Base-by-base conservation (phyloP, 1,139 yeast species). In the Suhomyces bokatorum region DNA sequence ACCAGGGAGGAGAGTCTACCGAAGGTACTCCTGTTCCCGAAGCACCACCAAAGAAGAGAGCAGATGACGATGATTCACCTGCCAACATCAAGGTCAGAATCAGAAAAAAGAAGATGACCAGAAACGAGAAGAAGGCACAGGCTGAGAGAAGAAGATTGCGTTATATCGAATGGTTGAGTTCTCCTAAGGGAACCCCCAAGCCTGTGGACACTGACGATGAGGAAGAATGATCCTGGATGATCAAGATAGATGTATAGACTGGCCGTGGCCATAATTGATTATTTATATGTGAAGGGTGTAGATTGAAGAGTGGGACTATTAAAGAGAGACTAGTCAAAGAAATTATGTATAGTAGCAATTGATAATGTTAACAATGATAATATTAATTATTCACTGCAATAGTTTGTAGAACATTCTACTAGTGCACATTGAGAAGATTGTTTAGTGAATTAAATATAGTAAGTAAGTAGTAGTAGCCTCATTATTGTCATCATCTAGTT, bases 131-230 rank as follows among this genome's bases (percentile, higher is more conserved):
- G 83, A 93, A 93, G 72, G 73, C 77, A 37, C 91, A 91, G 67
- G 95, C 87, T 37, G 96, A 87, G 66, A 85, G 98, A 74, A 87
- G 98, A 74, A 85, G 99, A 70, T 73, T 89, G 66, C 83, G 98
- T 70, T 87, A 93, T 68, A 75, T 93, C 50, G 97, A 88, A 59
- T 93, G 99, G 99, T 79, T 93, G 63, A 85, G 84, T 56, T 83
- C 95, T 56, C 97, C 98, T 53, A 93, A 93, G 81, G 99, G 99
- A 33, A 93, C 98, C 26, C 98, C 98, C 54, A 86, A 86, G 63
- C 96, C 97, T 10, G 83, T 76, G 22, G 96, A 93, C 62, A 85
- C 97, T 39, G 98, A 93, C 62, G 97, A 88, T 55, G 98, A 91
- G 66, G 93, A 82, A 28, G 40, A 37, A 12, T 37, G 40, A 37